phyloP scores from a whole-genome alignment of 352 stramenopile species.

The Albugo candida region DNA sequence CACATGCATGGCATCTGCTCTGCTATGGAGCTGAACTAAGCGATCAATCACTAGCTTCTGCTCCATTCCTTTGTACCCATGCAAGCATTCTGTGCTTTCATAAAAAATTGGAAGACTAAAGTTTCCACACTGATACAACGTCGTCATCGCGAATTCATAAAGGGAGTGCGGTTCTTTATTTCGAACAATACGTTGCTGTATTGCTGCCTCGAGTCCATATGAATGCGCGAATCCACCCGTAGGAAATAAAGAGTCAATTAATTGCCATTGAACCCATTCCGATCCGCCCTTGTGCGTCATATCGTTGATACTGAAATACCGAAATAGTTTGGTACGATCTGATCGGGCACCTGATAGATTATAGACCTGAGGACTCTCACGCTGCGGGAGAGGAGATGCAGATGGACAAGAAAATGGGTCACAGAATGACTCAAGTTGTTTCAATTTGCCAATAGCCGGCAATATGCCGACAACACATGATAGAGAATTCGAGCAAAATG shows the following conservation, averaged over 20 bases:
- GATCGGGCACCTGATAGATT: too few species aligned
- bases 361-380: too few species aligned
- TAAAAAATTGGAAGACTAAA: constrained; percentile 54
- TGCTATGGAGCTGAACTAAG: constrained; percentile 29
- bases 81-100: neutral
- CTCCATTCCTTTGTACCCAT: constrained; percentile 5
- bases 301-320: neutral
- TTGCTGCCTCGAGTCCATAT: constrained; percentile 46
- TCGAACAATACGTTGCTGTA: constrained; percentile 42
- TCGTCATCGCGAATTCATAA: constrained; percentile 29
- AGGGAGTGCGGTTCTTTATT: constrained; percentile 14
- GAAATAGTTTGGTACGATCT: neutral
- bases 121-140: constrained; percentile 53
- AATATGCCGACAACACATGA: too few species aligned
- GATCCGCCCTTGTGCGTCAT: neutral
- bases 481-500: too few species aligned
- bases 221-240: constrained; percentile 73
- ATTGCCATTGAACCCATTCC: constrained; percentile 47
- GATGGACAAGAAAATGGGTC: too few species aligned
- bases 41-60: constrained; percentile 15
- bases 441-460: too few species aligned
- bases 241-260: constrained; percentile 67
- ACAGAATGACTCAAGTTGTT: too few species aligned
- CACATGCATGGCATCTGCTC: constrained; percentile 23
- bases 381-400: too few species aligned